phyloP scores from a whole-genome alignment of 345 rosid genomes.

The Populus deltoides region DNA sequence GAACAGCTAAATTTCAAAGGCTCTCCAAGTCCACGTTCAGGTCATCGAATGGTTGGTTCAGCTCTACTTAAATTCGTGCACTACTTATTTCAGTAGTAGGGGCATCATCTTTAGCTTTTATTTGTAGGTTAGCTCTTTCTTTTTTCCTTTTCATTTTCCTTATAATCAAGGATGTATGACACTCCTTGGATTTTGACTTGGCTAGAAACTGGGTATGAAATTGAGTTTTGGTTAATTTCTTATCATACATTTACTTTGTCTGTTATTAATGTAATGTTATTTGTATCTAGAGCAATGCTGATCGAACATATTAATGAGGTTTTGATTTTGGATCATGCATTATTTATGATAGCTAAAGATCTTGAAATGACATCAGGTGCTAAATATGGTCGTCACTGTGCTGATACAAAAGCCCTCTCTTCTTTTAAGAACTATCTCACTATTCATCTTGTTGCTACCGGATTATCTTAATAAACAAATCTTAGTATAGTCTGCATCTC shows the following conservation, averaged over 20 bases:
- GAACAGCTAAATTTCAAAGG: conserved; percentile 89
- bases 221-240: too few relatives aligned
- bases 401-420: too few relatives aligned
- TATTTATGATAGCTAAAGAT: background rate
- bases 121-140: background rate
- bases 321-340: background rate
- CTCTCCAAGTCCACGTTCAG: conserved; percentile 87
- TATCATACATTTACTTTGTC: background rate
- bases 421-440: too few relatives aligned
- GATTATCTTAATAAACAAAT: background rate
- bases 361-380: background rate
- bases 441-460: background rate
- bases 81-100: background rate
- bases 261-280: background rate
- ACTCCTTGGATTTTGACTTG: too few relatives aligned
- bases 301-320: background rate
- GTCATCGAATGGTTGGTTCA: conserved; percentile 87
- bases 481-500: background rate
- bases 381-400: too few relatives aligned
- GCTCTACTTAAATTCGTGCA: conserved; percentile 1
- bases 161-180: too few relatives aligned
- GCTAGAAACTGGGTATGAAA: too few relatives aligned
- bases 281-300: background rate
- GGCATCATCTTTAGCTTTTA: background rate
- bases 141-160: too few relatives aligned